A percentile compares a stretch with the other conserved stretches of the same genome.
These are phyloP conservation scores for Fraxinus ornus DNA, from an alignment of 305 asterid genomes.

Conservation along the genomic window DNA sequence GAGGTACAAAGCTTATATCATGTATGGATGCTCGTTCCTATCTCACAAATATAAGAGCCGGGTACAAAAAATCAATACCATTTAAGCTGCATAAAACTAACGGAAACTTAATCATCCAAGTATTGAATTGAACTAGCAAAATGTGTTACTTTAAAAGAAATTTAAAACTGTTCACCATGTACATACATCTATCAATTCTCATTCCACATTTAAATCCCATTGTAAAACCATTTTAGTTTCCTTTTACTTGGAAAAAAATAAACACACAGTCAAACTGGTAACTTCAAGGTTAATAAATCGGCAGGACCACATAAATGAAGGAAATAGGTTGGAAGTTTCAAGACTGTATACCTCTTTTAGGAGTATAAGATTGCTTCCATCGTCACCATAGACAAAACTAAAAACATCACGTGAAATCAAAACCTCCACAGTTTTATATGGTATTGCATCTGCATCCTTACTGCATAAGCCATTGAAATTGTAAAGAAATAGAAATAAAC, in stretches of 20 bases:
- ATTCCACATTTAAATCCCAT: neutral
- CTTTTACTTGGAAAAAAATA: neutral
- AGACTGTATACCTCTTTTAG: conserved; percentile 47
- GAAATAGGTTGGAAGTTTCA: neutral
- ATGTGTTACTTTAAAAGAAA: neutral
- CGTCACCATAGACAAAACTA: conserved; percentile 48
- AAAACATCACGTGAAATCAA: conserved; percentile 37
- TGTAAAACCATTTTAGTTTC: neutral
- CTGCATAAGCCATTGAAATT: conserved; percentile 28
- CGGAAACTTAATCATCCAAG: neutral
- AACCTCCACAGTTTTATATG: conserved; percentile 31
- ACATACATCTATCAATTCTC: neutral
- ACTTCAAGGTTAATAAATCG: neutral
- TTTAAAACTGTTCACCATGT: neutral
- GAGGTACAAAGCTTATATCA: neutral
- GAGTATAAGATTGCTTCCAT: conserved; percentile 51
- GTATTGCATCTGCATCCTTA: conserved; percentile 25
- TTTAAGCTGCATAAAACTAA: neutral
- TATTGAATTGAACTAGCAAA: neutral
- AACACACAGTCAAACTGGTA: neutral
- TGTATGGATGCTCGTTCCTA: neutral
- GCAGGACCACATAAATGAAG: neutral
- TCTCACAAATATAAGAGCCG: neutral
- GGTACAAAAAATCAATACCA: neutral
- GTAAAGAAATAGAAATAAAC: neutral